Base-by-base conservation (phyloP, 2,329 filamentous ascomycete genomes). In the Aureobasidium subglaciale region DNA sequence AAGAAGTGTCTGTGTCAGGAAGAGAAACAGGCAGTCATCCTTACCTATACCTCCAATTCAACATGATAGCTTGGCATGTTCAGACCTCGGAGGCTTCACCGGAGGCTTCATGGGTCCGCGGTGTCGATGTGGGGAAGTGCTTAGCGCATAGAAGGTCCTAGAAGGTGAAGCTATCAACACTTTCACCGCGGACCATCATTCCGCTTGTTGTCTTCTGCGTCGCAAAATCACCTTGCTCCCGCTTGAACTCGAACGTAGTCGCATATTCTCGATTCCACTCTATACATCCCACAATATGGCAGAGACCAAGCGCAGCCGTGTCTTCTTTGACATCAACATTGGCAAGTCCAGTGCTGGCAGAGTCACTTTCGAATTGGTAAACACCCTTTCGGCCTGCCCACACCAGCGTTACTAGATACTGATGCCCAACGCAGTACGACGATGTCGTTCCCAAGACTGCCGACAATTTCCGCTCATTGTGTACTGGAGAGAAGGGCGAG, bases 391-490 rank as follows among this genome's bases (percentile, higher is more conserved):
- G 11, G 18, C 10, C 2, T 9, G 8, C 35, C 5, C 42, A 2
- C 8, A 34, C n/a, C n/a, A 8, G 13, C 16, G 6, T 11, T 34
- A 13, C 45, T 30, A 20, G 16, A 3, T 5, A 53, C 30, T 46
- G 16, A 53, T 15, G 15, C n/a, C 15, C 38, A 30, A 11, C 20
- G 24, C 42, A 71, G 69, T 75, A 75, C 68, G 69, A 72, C 65
- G 73, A 76, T 61, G 79, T 95, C 59, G 91, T 96, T 18, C 92
- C 92, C 68, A 96, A 95, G 78, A 97, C 92, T 5, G 89, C 87
- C 61, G 91, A 96, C 66, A 97, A 97, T 80, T 97, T 97, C 80
- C 89, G 91, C 67, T 84, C 85, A 55, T 84, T 96, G 59, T 96
- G 90, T 78, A 96, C 92, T 0, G 92, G 92, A 63, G 92, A 97